Conservation (phyloP, 164 flowering plant genomes). For the Brasenia schreberi region DNA sequence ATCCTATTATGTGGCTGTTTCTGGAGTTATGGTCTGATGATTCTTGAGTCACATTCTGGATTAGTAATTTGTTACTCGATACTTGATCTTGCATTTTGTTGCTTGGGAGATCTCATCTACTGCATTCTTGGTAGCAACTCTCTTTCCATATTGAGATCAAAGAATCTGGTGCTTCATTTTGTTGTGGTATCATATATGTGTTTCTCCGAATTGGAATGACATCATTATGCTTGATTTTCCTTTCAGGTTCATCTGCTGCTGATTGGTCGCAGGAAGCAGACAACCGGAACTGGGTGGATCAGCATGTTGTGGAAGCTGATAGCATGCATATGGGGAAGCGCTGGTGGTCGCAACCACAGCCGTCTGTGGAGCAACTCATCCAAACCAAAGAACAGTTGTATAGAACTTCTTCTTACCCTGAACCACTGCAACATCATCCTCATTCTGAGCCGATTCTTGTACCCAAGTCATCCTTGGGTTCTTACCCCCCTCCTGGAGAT, state of each 20-base stretch:
- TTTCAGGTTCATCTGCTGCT: slow-evolving; percentile 57
- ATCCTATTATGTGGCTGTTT: no score
- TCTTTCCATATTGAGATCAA: no score
- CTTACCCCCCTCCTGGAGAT: slow-evolving; percentile 73
- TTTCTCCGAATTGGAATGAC: no score
- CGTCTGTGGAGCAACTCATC: slow-evolving; percentile 18
- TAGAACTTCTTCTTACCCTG: slow-evolving; percentile 85
- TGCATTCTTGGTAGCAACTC: no score
- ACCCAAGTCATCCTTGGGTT: slow-evolving; percentile 50
- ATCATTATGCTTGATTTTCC: neutral
- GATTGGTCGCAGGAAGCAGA: slow-evolving; percentile 64
- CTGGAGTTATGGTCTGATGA: no score
- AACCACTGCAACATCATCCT: slow-evolving; percentile 29
- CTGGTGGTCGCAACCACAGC: slow-evolving; percentile 71
- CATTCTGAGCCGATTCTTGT: slow-evolving; percentile 53
- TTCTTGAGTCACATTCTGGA: no score
- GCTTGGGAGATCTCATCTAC: no score
- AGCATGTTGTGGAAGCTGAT: slow-evolving; percentile 31
- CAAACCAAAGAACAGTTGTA: slow-evolving; percentile 44
- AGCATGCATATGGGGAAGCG: slow-evolving; percentile 33
- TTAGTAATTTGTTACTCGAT: no score
- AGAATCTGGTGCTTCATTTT: no score
- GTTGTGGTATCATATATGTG: no score
- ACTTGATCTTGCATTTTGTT: neutral
- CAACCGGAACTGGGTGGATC: slow-evolving; percentile 44